Base-by-base conservation (phyloP, 441 rosid genomes). In the Isatis lusitanica region DNA sequence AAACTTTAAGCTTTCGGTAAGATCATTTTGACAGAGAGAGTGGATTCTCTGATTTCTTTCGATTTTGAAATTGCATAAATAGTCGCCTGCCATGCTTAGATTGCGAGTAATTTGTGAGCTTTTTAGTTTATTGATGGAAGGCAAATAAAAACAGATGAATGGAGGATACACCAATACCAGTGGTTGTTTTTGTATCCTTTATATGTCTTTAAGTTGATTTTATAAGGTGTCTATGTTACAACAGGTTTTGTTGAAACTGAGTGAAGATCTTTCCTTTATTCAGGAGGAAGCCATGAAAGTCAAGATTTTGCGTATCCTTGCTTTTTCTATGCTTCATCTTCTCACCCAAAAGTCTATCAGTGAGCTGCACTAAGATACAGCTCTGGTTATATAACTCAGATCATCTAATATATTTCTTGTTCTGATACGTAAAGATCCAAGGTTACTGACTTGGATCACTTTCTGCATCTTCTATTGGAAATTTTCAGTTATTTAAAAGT, bases 231-330 rank as follows among this genome's bases (percentile, higher is more conserved):
- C 24, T 21, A 21, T 21, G 24, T 21, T 21, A 21, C 24, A 21
- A 21, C 31, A 28, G 33, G 6, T 30, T 30, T 61, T 40, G 21
- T 21, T 71, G 39, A 47, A 50, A 36, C 30, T 30, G 24, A 57
- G 65, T 46, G 60, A 55, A 72, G 58, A 42, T 7, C 9, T 42
- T 44, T 60, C 42, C 15, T 26, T 72, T 66, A 50, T 83, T 79
- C 84, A 82, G 87, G 82, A 36, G 66, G 73, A 53, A 71, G 68
- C 42, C 12, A 90, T 91, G 98, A 90, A 84, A 85, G 94, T 93
- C 69, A 90, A 91, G 83, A 74, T 91, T 65, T 79, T 93, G 78
- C 91, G 92, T 93, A 93, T 93, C 97, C 94, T 88, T 26, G 4
- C 28, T 81, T 55, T 66, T 46, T 43, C 0, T 30, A 17, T 47